Base-by-base conservation (phyloP, 139 green algal species). In the Chlorella sp. region DNA sequence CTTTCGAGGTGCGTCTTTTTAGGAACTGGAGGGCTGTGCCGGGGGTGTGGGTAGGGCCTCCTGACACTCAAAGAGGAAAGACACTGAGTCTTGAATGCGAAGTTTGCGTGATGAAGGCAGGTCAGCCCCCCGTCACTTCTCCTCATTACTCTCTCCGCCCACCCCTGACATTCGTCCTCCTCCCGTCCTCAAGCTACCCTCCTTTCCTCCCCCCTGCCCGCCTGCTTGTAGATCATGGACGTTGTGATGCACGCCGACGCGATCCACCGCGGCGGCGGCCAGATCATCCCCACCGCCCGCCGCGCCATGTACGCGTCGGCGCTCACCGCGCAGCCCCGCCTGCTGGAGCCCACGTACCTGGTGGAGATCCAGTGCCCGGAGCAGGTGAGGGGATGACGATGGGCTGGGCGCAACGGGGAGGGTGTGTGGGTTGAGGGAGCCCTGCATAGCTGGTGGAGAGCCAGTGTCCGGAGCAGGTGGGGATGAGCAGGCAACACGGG, bases 381-480 rank as follows among this genome's bases (percentile, higher is more conserved):
- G 94, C 85, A 95, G 73, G 88, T 91, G 79, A 15, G 66, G 21
- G 16, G n/a, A 7, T 79, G 71, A n/a, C n/a, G n/a, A n/a, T n/a
- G n/a, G n/a, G n/a, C n/a, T n/a, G 69, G 69, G 69, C 1, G 30
- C 64, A 73, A 73, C 22, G 24, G 2, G 64, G 64, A 30, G 2
- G 21, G 64, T 26, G 22, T 30, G 64, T 73, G 64, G 64, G 5
- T 2, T 73, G 21, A 7, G 64, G 64, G 11, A 16, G 64, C 96
- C 98, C 98, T 60, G 94, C 99, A 66, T 99, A 99, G 96, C 94
- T 99, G 85, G 97, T 99, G 81, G 98, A 99, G 96, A 99, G 99
- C 91, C 97, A 99, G 96, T 97, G 97, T 76, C 98, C 98, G 37
- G 98, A 99, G 94, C 85, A 95, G 73, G 88, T 91, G 66, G 24